Evolutionary conservation across 176 grass and related monocot genomes (phyloP).

Genomic region (Musa schizocarpa): DNA sequence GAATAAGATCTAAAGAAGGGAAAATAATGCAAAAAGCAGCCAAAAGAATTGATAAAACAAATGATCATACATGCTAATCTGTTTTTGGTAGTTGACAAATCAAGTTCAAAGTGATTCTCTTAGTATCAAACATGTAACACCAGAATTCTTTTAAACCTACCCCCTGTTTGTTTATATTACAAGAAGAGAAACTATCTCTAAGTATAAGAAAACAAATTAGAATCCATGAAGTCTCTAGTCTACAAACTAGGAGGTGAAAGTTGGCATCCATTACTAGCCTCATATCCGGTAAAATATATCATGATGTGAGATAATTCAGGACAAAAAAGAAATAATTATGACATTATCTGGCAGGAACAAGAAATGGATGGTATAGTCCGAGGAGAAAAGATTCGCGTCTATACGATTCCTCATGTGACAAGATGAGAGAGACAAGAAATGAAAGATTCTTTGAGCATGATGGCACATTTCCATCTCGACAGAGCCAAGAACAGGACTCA

Average conservation of each 20-base stretch:
- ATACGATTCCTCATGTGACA: neutral
- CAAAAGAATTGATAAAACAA: neutral
- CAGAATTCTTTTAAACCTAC: neutral
- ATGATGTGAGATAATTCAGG: no score
- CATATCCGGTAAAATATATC: neutral
- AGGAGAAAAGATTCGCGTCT: neutral
- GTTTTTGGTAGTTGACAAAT: neutral
- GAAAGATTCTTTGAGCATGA: neutral
- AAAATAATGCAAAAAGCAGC: neutral
- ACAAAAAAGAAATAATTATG: no score
- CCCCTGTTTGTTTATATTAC: neutral
- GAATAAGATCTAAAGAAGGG: neutral
- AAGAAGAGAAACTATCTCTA: no score
- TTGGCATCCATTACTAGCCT: neutral
- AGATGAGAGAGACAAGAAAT: no score
- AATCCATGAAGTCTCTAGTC: neutral
- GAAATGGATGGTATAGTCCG: neutral
- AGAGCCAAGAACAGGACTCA: constrained; percentile 12
- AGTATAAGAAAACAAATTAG: neutral
- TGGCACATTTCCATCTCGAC: neutral
- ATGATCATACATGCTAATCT: neutral
- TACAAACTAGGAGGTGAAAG: neutral
- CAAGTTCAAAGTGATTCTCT: neutral
- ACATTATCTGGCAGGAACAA: no score
- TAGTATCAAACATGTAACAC: neutral